Evolutionary conservation across 495 filamentous ascomycete genomes (phyloP).

Genomic region (Neurospora pannonica): DNA sequence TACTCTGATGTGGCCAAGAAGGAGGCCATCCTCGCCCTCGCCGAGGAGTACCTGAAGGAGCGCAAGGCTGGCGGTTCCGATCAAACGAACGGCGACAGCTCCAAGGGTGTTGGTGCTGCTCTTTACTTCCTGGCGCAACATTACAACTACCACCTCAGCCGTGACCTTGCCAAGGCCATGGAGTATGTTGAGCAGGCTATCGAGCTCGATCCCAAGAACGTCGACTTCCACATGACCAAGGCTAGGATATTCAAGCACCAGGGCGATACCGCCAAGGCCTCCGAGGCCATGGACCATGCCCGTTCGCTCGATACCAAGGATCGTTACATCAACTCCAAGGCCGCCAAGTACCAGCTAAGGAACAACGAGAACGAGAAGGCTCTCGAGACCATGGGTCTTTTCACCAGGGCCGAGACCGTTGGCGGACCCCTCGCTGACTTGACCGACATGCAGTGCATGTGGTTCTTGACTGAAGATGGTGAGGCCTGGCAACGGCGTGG

Average conservation of each 20-base stretch:
- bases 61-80: constrained; percentile 36
- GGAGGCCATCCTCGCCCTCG: constrained; percentile 61
- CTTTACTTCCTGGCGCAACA: constrained; percentile 94
- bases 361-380: constrained; percentile 84
- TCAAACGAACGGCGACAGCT: constrained; percentile 42
- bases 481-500: constrained; percentile 79
- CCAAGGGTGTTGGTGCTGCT: constrained; percentile 64
- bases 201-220: constrained; percentile 61
- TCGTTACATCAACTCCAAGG: constrained; percentile 96
- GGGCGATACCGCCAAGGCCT: constrained; percentile 70
- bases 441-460: constrained; percentile 97
- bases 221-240: constrained; percentile 92
- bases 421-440: constrained; percentile 86
- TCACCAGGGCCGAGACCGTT: constrained; percentile 76
- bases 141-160: constrained; percentile 85
- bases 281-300: constrained; percentile 82
- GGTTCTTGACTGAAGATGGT: constrained; percentile 93
- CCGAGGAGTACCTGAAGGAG: constrained; percentile 62
- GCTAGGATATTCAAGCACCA: constrained; percentile 91
- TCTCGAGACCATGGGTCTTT: constrained; percentile 82
- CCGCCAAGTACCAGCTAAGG: constrained; percentile 91
- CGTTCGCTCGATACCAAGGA: constrained; percentile 77
- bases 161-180: constrained; percentile 71
- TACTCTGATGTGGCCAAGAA: constrained; percentile 72
- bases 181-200: constrained; percentile 79